Percentiles rank a stretch among this genome's conserved stretches.
phyloP scores from a whole-genome alignment of 352 stramenopile genomes.

The Globisporangium irregulare region DNA sequence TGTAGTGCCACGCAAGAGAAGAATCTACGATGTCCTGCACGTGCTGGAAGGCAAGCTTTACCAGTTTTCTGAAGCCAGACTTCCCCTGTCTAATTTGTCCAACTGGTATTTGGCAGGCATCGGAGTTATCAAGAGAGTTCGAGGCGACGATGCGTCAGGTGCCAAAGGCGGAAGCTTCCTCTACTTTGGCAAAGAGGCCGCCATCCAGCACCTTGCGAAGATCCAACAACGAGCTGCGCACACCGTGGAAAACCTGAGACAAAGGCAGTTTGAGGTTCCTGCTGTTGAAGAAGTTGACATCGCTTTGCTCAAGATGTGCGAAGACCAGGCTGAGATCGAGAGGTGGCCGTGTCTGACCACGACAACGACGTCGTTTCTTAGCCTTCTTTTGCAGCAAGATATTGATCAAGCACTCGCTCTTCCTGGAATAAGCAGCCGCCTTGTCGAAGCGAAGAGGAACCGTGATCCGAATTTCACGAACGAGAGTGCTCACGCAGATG shows the following conservation, averaged over 20 bases:
- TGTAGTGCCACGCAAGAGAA: slow-evolving; percentile 59
- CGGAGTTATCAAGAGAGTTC: slow-evolving; percentile 55
- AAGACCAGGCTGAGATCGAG: slow-evolving; percentile 36
- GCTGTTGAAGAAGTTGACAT: slow-evolving; percentile 42
- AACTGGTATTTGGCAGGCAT: slow-evolving; percentile 29
- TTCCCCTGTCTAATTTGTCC: not conserved
- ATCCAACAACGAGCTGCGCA: slow-evolving; percentile 28
- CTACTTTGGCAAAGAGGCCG: slow-evolving; percentile 49
- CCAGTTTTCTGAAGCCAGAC: not conserved
- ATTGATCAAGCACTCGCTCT: slow-evolving; percentile 25
- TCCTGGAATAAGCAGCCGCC: slow-evolving; percentile 34
- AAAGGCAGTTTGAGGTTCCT: not conserved
- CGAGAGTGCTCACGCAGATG: slow-evolving; percentile 29
- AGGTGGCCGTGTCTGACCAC: slow-evolving; percentile 57
- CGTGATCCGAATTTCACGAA: slow-evolving; percentile 17
- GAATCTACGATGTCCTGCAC: slow-evolving; percentile 77
- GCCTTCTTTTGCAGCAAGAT: slow-evolving; percentile 49
- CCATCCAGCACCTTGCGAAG: slow-evolving; percentile 33
- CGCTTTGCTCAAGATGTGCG: slow-evolving; percentile 41
- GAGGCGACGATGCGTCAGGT: slow-evolving; percentile 28
- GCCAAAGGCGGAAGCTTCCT: slow-evolving; percentile 48
- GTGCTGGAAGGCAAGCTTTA: slow-evolving; percentile 59
- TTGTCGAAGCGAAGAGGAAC: slow-evolving; percentile 43
- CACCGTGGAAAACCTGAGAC: slow-evolving; percentile 19
- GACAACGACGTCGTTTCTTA: slow-evolving; percentile 52